Evolutionary conservation across 208 protist genomes (phyloP).

Genomic region (Crithidia expoeki): DNA sequence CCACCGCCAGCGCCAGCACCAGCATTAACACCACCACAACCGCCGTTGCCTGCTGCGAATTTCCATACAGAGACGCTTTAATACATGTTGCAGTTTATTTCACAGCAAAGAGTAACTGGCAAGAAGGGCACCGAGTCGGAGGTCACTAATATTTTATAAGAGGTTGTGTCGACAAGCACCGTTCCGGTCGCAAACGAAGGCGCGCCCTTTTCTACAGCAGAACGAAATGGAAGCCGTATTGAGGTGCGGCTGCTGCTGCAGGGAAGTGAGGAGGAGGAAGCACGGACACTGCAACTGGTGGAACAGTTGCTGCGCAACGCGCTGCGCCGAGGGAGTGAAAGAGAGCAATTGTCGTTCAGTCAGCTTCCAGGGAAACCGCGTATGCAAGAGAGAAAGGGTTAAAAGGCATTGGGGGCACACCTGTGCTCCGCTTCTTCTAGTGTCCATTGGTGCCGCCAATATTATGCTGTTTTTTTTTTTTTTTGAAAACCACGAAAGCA

Average conservation of each 20-base stretch:
- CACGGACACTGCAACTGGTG: constrained; percentile 22
- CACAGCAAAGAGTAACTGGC: constrained; percentile 5
- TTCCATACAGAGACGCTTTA: constrained; percentile 29
- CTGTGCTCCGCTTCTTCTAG: no score
- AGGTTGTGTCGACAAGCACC: background rate
- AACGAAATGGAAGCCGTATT: background rate
- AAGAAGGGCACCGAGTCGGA: background rate
- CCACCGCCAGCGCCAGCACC: background rate
- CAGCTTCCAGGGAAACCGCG: background rate
- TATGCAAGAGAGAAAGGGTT: no score
- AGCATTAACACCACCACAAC: background rate
- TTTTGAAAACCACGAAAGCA: no score
- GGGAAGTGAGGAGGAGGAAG: constrained; percentile 3
- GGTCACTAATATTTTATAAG: background rate
- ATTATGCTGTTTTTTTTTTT: no score
- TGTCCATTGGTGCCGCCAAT: no score
- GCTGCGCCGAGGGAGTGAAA: constrained; percentile 17
- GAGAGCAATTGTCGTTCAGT: background rate
- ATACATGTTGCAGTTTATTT: constrained; percentile 22
- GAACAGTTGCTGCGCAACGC: constrained; percentile 28
- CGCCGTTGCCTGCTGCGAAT: background rate
- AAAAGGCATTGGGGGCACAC: no score
- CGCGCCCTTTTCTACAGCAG: background rate
- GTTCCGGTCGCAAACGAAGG: background rate
- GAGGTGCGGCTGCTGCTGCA: background rate